These are phyloP conservation scores for Lantana camara DNA, from an alignment of 257 asterid species.

Conservation along the genomic window DNA sequence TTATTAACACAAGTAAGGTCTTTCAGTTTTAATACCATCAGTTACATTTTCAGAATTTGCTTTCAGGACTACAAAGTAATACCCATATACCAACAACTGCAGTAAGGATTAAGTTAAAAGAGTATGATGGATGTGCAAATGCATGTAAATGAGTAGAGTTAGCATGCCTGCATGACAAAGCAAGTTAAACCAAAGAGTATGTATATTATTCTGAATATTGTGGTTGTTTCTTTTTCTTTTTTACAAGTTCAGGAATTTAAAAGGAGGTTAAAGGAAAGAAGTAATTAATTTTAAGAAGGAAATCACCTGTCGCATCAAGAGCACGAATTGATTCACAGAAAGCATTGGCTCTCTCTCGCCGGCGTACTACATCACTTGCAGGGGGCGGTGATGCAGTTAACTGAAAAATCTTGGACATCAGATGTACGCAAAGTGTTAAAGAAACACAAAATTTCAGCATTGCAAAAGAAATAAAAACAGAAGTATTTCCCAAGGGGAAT, in stretches of 20 bases:
- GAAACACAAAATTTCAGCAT: constrained; percentile 25
- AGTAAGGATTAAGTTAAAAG: no score
- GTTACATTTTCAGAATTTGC: no score
- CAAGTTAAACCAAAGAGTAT: no score
- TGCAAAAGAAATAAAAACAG: constrained; percentile 3
- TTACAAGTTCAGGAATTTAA: background rate
- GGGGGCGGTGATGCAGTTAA: constrained; percentile 54
- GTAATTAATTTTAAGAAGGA: constrained; percentile 21
- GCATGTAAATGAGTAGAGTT: no score
- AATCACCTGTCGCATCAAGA: constrained; percentile 76
- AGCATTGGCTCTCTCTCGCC: constrained; percentile 67
- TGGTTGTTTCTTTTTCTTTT: background rate
- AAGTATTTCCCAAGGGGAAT: no score
- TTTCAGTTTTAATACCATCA: no score
- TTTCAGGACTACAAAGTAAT: no score
- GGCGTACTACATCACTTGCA: constrained; percentile 54
- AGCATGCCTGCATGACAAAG: no score
- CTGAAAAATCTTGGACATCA: constrained; percentile 71
- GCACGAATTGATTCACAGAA: constrained; percentile 86
- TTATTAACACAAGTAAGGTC: no score
- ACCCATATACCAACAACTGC: no score
- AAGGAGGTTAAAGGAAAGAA: background rate
- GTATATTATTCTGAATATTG: no score
- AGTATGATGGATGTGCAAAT: no score
- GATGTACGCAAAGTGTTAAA: constrained; percentile 53